Conservation (phyloP, 2,329 filamentous ascomycete genomes). For the Neonectria magnoliae region DNA sequence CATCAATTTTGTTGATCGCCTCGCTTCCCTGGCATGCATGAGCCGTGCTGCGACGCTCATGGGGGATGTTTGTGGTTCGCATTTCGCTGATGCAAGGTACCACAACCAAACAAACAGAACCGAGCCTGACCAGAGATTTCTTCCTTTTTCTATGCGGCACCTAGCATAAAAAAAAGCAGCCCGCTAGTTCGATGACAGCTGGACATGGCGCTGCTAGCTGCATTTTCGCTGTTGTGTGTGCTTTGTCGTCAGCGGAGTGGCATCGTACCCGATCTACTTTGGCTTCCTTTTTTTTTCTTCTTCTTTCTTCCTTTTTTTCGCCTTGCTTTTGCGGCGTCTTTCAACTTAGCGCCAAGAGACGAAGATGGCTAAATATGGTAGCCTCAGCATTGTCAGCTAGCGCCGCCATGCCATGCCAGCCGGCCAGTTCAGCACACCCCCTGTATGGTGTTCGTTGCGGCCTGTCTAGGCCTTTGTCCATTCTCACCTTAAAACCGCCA, state of each 20-base stretch:
- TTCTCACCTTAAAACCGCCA: constrained; percentile 32
- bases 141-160: constrained; percentile 3
- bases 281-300: constrained; percentile 22
- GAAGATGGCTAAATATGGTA: constrained; percentile 23
- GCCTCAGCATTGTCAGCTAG: constrained; percentile 22
- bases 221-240: not conserved
- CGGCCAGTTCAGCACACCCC: constrained; percentile 20
- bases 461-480: constrained; percentile 31
- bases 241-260: constrained; percentile 17
- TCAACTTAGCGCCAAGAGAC: constrained; percentile 23
- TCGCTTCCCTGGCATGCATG: constrained; percentile 28
- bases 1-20: constrained; percentile 12
- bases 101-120: not conserved
- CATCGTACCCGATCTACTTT: constrained; percentile 31
- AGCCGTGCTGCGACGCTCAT: constrained; percentile 18
- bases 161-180: not conserved
- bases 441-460: constrained; percentile 28
- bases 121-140: constrained; percentile 3
- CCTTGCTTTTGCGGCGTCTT: constrained; percentile 25
- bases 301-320: constrained; percentile 26
- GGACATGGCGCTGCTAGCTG: constrained; percentile 3
- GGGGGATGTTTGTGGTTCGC: constrained; percentile 10
- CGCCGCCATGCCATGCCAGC: constrained; percentile 5
- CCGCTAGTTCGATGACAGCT: constrained; percentile 15
- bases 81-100: constrained; percentile 26